phyloP scores from a whole-genome alignment of 1,139 yeast species.

The Kodamaea plutei region DNA sequence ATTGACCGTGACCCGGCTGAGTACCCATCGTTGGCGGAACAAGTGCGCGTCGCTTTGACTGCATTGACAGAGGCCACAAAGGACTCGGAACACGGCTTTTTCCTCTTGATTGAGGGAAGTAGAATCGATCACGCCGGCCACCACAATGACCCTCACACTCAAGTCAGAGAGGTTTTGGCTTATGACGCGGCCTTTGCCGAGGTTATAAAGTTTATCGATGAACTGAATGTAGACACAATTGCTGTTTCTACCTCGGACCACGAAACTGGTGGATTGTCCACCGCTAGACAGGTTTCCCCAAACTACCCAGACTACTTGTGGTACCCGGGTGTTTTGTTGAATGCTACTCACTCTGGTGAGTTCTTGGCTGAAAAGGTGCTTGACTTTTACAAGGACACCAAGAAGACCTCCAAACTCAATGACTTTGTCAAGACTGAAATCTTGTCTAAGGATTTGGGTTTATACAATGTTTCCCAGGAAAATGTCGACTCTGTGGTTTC shows the following conservation, averaged over 20 bases:
- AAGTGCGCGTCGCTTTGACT: conserved; percentile 22
- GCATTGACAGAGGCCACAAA: conserved; percentile 22
- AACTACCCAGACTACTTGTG: conserved; percentile 26
- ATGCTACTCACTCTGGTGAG: conserved; percentile 24
- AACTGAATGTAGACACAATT: conserved; percentile 21
- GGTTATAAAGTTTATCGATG: conserved; percentile 21
- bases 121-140: conserved; percentile 30
- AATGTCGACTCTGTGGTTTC: conserved; percentile 14
- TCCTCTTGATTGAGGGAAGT: conserved; percentile 25
- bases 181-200: conserved; percentile 24
- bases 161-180: conserved; percentile 44
- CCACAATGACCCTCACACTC: conserved; percentile 29
- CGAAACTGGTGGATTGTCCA: conserved; percentile 32
- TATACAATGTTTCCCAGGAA: conserved; percentile 13
- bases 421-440: conserved; percentile 14
- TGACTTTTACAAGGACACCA: conserved; percentile 1
- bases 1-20: conserved; percentile 21
- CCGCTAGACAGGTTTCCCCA: conserved; percentile 66
- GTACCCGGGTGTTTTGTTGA: conserved; percentile 22
- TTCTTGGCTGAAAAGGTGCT: conserved; percentile 18
- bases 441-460: conserved; percentile 20
- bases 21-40: conserved; percentile 24
- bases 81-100: conserved; percentile 23
- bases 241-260: conserved; percentile 27
- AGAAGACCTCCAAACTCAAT: conserved; percentile 7